Base-by-base conservation (phyloP, 345 rosid genomes). In the Angophora floribunda region DNA sequence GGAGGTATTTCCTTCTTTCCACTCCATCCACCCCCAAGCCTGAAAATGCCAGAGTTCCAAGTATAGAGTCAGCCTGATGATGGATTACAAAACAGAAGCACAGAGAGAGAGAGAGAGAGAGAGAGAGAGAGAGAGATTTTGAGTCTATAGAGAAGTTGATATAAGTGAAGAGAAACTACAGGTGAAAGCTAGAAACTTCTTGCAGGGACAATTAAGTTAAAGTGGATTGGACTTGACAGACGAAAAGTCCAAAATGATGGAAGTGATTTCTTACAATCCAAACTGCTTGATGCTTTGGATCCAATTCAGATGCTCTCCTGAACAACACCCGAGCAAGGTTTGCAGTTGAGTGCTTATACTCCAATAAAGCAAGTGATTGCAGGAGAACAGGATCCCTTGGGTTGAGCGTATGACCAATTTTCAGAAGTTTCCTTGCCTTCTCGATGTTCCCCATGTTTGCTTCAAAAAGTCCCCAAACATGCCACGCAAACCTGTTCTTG, bases 21-120 rank as follows among this genome's bases (percentile, higher is more conserved):
- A 96, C 87, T 98, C 99, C 99, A 96, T 94, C 99, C 98, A 98
- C 88, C 99, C 99, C 99, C 99, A 98, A 86, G 97, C 99, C 99
- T 98, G 89, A 87, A 59, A 65, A 90, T 78, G n/a, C 80, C 78
- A 86, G 86, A 75, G 51, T 67, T 44, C 85, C 19, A 52, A 45
- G 82, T 41, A 44, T 53, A 21, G 82, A 57, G 61, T 85, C 63
- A 52, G 53, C 44, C 26, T 75, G 26, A 22, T 19, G 49, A 75
- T 75, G 82, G 49, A 36, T 36, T 75, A 41, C 6, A 75, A 70
- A 13, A 21, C 24, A 70, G 80, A 13, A 70, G 80, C 24, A 24
- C 5, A 1, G 14, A 59, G 53, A 52, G n/a, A 21, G 61, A 55
- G 61, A 55, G 61, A 55, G 61, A 55, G 61, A 24, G 28, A 4